Percentiles rank a stretch among this genome's conserved stretches.
These are phyloP conservation scores for Mortierella sp. DNA, from an alignment of 371 early-diverging fungal species.

Conservation along the genomic window DNA sequence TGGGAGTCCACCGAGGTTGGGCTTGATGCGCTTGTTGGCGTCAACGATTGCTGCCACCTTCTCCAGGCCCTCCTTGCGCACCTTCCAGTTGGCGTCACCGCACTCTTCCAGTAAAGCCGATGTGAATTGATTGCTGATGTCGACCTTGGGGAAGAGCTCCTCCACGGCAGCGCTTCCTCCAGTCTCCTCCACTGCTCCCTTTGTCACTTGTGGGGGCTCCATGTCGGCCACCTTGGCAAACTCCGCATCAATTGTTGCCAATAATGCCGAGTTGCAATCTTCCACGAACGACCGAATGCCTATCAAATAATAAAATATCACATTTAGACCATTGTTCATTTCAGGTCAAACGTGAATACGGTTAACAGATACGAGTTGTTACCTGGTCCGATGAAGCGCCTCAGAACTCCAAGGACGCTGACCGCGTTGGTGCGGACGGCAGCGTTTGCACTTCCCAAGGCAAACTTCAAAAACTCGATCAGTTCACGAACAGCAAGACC, in stretches of 20 bases:
- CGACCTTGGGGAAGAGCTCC: conserved; percentile 89
- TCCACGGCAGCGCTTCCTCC: conserved; percentile 69
- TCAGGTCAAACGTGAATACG: background rate
- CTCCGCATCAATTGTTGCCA: conserved; percentile 91
- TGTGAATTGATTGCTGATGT: conserved; percentile 74
- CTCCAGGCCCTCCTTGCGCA: conserved; percentile 95
- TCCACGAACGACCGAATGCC: conserved; percentile 79
- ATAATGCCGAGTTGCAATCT: conserved; percentile 86
- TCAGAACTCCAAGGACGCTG: conserved; percentile 81
- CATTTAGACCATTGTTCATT: background rate
- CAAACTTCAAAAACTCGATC: conserved; percentile 87
- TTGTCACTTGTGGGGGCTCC: conserved; percentile 84
- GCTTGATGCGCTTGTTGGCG: conserved; percentile 88
- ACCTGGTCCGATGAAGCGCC: conserved; percentile 89
- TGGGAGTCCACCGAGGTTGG: conserved; percentile 85
- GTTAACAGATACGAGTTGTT: conserved; percentile 2
- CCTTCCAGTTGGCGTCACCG: conserved; percentile 91
- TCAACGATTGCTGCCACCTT: conserved; percentile 79
- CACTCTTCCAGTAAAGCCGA: conserved; percentile 68
- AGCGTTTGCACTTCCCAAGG: conserved; percentile 85
- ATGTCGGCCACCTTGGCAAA: conserved; percentile 88
- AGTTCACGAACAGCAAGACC: conserved; percentile 83
- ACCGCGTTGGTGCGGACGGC: conserved; percentile 87
- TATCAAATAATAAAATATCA: background rate
- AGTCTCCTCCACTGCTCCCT: conserved; percentile 52